These are phyloP conservation scores for Arthrinium phaeospermum DNA, from an alignment of 2,329 filamentous ascomycete species.

Conservation along the genomic window DNA sequence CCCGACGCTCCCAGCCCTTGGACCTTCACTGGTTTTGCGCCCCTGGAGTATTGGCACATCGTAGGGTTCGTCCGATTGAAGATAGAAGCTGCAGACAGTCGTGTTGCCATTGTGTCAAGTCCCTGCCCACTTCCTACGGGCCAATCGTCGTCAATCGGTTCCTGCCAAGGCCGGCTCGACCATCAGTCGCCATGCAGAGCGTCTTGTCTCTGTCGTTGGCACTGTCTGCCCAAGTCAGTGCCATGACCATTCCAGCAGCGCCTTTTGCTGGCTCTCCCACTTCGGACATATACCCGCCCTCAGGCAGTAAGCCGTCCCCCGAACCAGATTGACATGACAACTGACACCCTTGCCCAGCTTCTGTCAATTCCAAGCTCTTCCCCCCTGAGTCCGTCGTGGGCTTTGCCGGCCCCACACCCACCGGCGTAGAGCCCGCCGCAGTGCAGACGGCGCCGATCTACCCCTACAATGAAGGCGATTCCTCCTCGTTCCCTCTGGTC, in stretches of 20 bases:
- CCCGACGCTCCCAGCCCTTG: not conserved
- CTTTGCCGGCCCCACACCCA: slow-evolving; percentile 35
- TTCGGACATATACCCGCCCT: slow-evolving; percentile 30
- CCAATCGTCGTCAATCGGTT: not conserved
- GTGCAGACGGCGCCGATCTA: slow-evolving; percentile 36
- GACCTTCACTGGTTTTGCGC: not conserved
- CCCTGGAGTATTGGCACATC: not conserved
- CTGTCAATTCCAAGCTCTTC: slow-evolving; percentile 36
- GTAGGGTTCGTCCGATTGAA: not conserved
- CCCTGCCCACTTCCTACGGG: not conserved
- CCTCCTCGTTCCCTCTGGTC: slow-evolving; percentile 39
- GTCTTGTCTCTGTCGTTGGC: not conserved
- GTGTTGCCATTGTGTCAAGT: not conserved
- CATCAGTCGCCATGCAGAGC: not conserved
- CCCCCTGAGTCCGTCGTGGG: slow-evolving; percentile 38
- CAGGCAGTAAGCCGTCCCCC: slow-evolving; percentile 27
- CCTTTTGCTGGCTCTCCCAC: slow-evolving; percentile 26
- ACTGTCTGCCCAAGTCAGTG: slow-evolving; percentile 6
- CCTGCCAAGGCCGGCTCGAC: not conserved
- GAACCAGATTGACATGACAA: not conserved
- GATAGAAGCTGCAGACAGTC: not conserved
- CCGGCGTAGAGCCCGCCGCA: slow-evolving; percentile 37
- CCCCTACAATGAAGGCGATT: slow-evolving; percentile 34
- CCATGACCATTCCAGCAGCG: slow-evolving; percentile 18
- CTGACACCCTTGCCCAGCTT: slow-evolving; percentile 27